Base-by-base conservation (phyloP, 805 yeast species). In the Lachancea kluyveri region DNA sequence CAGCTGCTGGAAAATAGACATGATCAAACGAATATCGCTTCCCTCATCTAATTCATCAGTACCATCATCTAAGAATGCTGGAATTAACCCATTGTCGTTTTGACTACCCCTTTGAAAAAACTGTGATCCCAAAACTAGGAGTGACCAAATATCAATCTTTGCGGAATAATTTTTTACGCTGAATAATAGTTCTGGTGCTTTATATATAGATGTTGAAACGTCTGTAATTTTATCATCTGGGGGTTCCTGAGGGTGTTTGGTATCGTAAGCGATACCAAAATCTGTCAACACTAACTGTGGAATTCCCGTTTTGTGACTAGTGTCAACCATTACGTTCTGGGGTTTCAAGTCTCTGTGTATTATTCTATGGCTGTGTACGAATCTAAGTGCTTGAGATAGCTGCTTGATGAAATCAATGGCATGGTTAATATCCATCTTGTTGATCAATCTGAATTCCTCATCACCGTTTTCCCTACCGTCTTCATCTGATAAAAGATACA, bases 261-360 rank as follows among this genome's bases (percentile, higher is more conserved):
- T 48, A 5, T 54, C 50, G 30, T 70, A 68, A 22, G 84, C 77
- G 3, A 76, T 68, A 5, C 94, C 92, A 55, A 79, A 79, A 47
- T 85, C 94, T 10, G 75, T 72, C 1, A 79, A 40, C 6, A 58
- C 84, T 50, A 79, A 73, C 37, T 77, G 82, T 14, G 73, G 69
- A 1, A 75, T 5, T 2, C 14, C 17, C 8, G 22, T 23, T 2
- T 20, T n/a, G 2, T 19, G 23, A 1, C 8, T 12, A 11, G 26
- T 38, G 10, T 27, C 24, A 4, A 27, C 21, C 90, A 86, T 79
- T 39, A 88, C 79, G 57, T 88, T 88, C 48, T 86, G 95, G 7
- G 95, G 95, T 59, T 88, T 88, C 35, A 88, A 87, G 60, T 88
- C 96, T 49, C 96, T 68, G 54, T 88, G 96, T 68, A 88, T 86